phyloP scores from a whole-genome alignment of 75 land plant species.

The Picea sitchensis region DNA sequence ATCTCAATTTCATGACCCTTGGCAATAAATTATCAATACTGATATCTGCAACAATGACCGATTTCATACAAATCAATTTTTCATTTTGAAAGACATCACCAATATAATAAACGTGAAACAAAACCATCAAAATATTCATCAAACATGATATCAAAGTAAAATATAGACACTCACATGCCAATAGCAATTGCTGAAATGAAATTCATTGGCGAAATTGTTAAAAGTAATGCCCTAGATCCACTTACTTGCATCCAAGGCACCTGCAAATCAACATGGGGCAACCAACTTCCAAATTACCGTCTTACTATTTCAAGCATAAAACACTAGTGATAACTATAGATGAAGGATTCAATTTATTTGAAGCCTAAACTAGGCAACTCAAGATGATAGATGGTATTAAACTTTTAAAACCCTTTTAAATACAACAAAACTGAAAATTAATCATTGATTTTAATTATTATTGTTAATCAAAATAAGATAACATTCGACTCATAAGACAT shows the following conservation, averaged over 20 bases:
- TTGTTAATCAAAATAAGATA: no score
- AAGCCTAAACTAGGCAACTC: not conserved
- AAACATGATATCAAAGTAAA: not conserved
- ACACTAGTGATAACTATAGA: no score
- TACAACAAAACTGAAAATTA: no score
- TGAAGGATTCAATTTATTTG: no score
- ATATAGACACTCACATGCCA: constrained; percentile 54
- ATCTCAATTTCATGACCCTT: no score
- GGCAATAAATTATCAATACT: no score
- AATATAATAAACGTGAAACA: not conserved
- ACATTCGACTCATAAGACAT: no score
- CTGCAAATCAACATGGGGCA: constrained; percentile 25
- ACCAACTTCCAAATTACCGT: not conserved
- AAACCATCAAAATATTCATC: not conserved
- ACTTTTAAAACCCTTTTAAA: not conserved
- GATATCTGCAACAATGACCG: not conserved
- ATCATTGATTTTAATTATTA: no score
- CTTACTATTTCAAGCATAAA: not conserved
- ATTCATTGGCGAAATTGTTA: constrained; percentile 45
- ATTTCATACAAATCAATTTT: not conserved
- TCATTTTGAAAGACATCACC: not conserved
- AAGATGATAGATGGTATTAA: not conserved
- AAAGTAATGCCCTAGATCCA: constrained; percentile 67
- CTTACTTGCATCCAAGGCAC: constrained; percentile 98
- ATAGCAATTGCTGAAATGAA: constrained; percentile 49